Evolutionary conservation across 495 filamentous ascomycete species (phyloP), one percentile per base, ranked within the genome.

Genomic region (Pseudoneurospora amorphoporcata): DNA sequence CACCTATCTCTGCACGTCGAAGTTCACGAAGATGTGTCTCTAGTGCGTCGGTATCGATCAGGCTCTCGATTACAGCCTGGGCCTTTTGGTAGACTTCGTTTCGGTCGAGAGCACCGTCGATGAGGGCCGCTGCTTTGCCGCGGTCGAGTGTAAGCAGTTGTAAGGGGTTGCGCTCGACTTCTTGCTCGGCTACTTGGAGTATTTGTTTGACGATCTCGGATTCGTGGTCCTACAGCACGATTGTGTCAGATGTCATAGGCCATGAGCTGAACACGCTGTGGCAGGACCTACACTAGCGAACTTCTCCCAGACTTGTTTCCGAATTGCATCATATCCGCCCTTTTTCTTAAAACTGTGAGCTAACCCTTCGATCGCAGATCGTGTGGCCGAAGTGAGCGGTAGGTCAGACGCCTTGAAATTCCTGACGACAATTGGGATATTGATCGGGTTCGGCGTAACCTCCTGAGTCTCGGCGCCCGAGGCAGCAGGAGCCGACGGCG

Each of bases 341-440:
- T 94, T 94, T 83, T 97, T 97, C 82, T 95, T 95, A 80, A 94
- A 94, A 7, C 88, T 89, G 81, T 94, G 88, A 10, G 94, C 86
- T 35, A 97, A 84, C 71, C 86, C 85, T 71, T 97, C 93, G 71
- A 97, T 94, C 1, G 90, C 89, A 0, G 86, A 85, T 71, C 92
- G 88, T 70, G 94, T 92, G 39, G 88, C 86, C 23, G 89, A 87
- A 37, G 90, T 86, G 29, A 97, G 82, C 7, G 94, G 94, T 4
- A 97, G 85, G 71, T 97, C 94, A 3, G 92, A 92, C 17, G 91
- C 87, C 82, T 95, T 96, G 83, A 94, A 91, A 76, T 91, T 92
- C 87, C 92, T 81, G 81, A 87, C 75, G 35, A 70, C 61, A 8
- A 71, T 37, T 6, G 70, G 65, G 79, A 87, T 75, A 37, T 68